A percentile compares a stretch with the other conserved stretches of the same genome.
Evolutionary conservation across 306 rosid genomes (phyloP).

Genomic region (Vachellia collinsii): DNA sequence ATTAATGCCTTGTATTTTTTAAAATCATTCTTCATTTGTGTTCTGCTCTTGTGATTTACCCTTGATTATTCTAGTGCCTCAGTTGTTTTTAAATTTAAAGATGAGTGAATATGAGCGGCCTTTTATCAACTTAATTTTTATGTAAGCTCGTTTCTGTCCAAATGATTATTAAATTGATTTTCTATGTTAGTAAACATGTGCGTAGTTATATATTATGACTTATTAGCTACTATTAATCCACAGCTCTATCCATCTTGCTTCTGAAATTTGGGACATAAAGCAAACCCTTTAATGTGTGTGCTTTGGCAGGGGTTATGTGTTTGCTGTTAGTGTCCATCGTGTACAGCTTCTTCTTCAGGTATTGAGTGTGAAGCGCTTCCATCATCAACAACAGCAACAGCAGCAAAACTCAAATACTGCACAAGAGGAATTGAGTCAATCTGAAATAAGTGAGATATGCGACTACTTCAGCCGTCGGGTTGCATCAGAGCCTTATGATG

Average conservation of each 20-base stretch:
- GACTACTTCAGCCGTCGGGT: constrained; percentile 99
- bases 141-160: neutral
- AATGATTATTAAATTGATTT: constrained; percentile 4
- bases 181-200: neutral
- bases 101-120: constrained; percentile 4
- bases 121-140: neutral
- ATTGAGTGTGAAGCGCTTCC: constrained; percentile 96
- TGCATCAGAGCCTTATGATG: constrained; percentile 99
- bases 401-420: constrained; percentile 77
- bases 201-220: constrained; percentile 8
- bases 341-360: constrained; percentile 99
- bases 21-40: neutral
- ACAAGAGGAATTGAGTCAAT: constrained; percentile 82
- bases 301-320: constrained; percentile 92
- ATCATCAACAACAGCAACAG: constrained; percentile 88
- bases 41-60: neutral
- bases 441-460: constrained; percentile 94
- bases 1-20: neutral
- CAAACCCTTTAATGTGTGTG: constrained; percentile 34
- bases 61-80: neutral
- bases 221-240: neutral
- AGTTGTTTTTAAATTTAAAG: neutral
- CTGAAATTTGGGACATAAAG: constrained; percentile 17
- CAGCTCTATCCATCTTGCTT: neutral
- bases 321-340: constrained; percentile 98